Evolutionary conservation across 176 grass and related monocot genomes (phyloP).

Genomic region (Canna indica): DNA sequence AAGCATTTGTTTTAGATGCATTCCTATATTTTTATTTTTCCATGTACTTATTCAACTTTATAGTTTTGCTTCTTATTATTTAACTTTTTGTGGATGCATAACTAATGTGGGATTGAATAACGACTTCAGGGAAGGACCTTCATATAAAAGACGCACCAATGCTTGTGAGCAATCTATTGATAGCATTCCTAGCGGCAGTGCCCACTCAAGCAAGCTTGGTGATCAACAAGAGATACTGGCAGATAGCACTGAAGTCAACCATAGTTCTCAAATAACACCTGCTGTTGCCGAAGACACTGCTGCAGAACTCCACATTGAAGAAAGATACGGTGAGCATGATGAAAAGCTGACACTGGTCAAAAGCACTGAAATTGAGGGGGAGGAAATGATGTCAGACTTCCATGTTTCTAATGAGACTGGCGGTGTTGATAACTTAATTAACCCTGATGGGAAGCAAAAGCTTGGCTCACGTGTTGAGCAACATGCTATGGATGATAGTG

Average conservation of each 20-base stretch:
- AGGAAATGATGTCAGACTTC: constrained; percentile 53
- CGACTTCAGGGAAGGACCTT: constrained; percentile 36
- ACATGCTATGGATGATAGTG: constrained; percentile 27
- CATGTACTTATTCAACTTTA: too few relatives aligned
- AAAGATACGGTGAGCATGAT: constrained; percentile 40
- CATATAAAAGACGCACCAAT: constrained; percentile 24
- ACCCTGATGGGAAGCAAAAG: constrained; percentile 39
- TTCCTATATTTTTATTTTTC: too few relatives aligned
- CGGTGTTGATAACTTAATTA: constrained; percentile 34
- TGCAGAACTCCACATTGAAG: constrained; percentile 52
- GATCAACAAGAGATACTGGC: constrained; percentile 36
- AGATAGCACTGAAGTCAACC: constrained; percentile 47
- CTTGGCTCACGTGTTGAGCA: constrained; percentile 36
- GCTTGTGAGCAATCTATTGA: constrained; percentile 36
- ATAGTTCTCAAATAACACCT: constrained; percentile 37
- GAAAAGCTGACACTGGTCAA: constrained; percentile 40
- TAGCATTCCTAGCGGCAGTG: constrained; percentile 24
- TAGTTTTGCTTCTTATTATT: neutral
- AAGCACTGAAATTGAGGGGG: constrained; percentile 46
- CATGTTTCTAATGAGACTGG: constrained; percentile 31
- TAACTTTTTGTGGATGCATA: neutral
- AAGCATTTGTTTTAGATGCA: too few relatives aligned
- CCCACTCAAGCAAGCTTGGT: constrained; percentile 27
- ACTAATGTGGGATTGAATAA: constrained; percentile 8
- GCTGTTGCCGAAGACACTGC: constrained; percentile 28